Evolutionary conservation across 202 grass and related monocot genomes (phyloP), one percentile per base, ranked within the genome.

Genomic region (Panicum hallii): DNA sequence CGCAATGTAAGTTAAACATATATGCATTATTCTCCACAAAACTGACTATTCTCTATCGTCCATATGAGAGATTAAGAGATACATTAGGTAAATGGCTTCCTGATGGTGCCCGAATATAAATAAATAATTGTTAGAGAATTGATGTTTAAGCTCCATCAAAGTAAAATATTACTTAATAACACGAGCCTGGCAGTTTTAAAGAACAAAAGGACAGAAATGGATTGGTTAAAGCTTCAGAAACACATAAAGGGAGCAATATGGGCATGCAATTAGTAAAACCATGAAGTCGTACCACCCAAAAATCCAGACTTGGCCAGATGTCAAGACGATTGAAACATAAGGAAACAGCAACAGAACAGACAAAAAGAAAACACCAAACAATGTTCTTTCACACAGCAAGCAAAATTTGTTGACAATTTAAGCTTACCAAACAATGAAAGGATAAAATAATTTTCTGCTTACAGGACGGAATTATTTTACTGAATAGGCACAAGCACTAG

Each of bases 331-430:
- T 28, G 48, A 79, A 73, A 60, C n/a, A 58, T 17, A 46, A 63
- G 28, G 26, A 71, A 77, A 67, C 41, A 70, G 44, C 84, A 83
- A 63, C 75, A 34, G 48, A 36, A 60, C 60, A 42, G 42, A 44
- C 19, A 5, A 86, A 34, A 76, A 66, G 47, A 81, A 81, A 65
- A 81, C 63, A 65, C 63, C 70, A 77, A 81, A 81, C 63, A 81
- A 84, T 72, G 70, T 67, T 63, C 46, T 72, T 72, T 72, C 15
- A 38, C 45, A 78, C 12, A 74, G 9, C 48, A 44, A 82, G 54
- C 10, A 56, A 70, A 63, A 23, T 66, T 80, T 57, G 74, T 56
- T 72, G 67, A 84, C 70, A 76, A 72, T 65, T 83, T 42, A 73
- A 80, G 30, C 34, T 55, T 77, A 84, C 67, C 68, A 47, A 80